Conservation (phyloP, 2,329 filamentous ascomycete genomes). For the Tolypocladium ovalisporum region DNA sequence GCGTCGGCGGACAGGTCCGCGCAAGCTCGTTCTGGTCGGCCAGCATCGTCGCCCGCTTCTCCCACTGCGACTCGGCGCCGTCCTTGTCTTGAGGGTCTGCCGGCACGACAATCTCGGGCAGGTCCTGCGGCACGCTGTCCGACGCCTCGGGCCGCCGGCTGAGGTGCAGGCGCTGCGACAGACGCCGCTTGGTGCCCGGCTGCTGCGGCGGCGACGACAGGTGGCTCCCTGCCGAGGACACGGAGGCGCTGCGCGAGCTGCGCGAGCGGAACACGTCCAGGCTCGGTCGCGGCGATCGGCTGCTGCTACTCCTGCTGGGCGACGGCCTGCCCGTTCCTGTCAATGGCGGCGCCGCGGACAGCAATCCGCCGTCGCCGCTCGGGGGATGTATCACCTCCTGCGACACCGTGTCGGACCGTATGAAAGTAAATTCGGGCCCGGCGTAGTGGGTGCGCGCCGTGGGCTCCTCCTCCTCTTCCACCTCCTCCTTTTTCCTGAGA, state of each 20-base stretch:
- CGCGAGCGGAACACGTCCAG: conserved; percentile 33
- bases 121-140: conserved; percentile 64
- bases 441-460: conserved; percentile 21
- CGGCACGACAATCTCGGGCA: conserved; percentile 58
- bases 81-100: conserved; percentile 32
- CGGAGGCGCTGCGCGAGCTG: conserved; percentile 38
- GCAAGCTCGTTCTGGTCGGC: conserved; percentile 50
- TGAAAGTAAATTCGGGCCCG: conserved; percentile 65
- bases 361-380: conserved; percentile 5
- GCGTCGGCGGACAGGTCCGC: conserved; percentile 30
- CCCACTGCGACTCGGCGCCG: conserved; percentile 65
- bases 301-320: background rate
- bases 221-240: conserved; percentile 28
- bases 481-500: conserved; percentile 41
- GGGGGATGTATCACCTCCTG: conserved; percentile 72
- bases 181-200: conserved; percentile 28
- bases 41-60: conserved; percentile 83
- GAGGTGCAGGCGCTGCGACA: conserved; percentile 65
- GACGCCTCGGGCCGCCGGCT: conserved; percentile 48
- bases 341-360: background rate
- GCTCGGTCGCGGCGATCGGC: conserved; percentile 25
- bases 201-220: conserved; percentile 8
- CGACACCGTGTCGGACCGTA: conserved; percentile 71
- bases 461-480: conserved; percentile 14
- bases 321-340: background rate